These are phyloP conservation scores for Zygotorulaspora chibaensis DNA, from an alignment of 805 yeast species.

Conservation along the genomic window DNA sequence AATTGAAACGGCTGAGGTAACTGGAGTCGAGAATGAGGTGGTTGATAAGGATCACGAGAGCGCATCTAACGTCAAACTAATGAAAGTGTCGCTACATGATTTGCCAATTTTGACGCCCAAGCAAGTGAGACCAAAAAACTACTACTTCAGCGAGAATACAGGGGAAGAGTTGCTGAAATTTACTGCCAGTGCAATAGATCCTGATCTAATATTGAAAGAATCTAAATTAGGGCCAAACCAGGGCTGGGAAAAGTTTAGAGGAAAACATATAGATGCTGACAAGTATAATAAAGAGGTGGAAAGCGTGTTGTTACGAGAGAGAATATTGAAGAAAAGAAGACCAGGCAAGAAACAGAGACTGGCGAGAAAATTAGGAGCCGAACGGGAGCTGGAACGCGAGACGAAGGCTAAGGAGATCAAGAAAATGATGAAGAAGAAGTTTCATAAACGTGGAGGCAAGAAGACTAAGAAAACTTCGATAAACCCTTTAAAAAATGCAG, in stretches of 20 bases:
- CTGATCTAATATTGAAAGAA: constrained; percentile 16
- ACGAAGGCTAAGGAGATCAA: constrained; percentile 22
- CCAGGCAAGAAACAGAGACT: constrained; percentile 34
- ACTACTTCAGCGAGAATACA: constrained; percentile 22
- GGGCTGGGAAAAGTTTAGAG: constrained; percentile 16
- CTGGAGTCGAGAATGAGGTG: neutral
- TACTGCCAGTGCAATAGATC: constrained; percentile 19
- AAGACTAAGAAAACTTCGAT: constrained; percentile 29
- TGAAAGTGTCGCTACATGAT: constrained; percentile 28
- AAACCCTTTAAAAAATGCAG: constrained; percentile 23
- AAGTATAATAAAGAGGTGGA: constrained; percentile 22
- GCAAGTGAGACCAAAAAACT: constrained; percentile 25
- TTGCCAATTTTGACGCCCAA: constrained; percentile 14
- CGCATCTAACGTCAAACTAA: constrained; percentile 15
- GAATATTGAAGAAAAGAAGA: constrained; percentile 22
- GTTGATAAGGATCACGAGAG: constrained; percentile 7
- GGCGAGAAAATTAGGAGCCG: constrained; percentile 25
- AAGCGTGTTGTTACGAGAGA: constrained; percentile 7
- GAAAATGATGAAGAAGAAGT: constrained; percentile 31
- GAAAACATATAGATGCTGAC: constrained; percentile 15
- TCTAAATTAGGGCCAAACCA: constrained; percentile 5
- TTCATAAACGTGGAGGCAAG: constrained; percentile 37
- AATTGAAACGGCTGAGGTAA: neutral
- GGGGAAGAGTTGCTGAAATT: constrained; percentile 15
- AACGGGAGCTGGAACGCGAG: constrained; percentile 25